phyloP scores from a whole-genome alignment of 2,329 filamentous ascomycete genomes.

The Colletotrichum zoysiae region DNA sequence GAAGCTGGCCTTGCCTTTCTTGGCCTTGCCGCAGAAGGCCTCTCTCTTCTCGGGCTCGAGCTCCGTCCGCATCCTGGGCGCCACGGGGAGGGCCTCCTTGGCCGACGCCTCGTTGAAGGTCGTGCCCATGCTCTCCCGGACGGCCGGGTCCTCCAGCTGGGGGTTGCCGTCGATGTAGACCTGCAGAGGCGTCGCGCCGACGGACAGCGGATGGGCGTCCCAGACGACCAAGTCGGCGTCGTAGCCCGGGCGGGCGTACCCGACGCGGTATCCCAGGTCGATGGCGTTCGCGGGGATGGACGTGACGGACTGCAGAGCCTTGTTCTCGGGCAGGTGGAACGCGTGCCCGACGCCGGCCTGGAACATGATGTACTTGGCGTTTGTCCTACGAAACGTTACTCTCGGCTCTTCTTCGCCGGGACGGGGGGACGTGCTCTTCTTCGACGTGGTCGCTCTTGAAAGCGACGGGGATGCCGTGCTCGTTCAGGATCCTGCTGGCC shows the following conservation, averaged over 20 bases:
- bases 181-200: conserved; percentile 60
- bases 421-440: neutral
- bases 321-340: conserved; percentile 56
- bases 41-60: conserved; percentile 44
- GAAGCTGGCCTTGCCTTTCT: conserved; percentile 45
- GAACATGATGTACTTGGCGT: conserved; percentile 57
- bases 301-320: conserved; percentile 59
- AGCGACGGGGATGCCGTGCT: conserved; percentile 56
- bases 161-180: conserved; percentile 61
- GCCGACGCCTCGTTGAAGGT: conserved; percentile 32
- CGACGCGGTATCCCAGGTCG: conserved; percentile 58
- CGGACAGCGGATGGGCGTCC: conserved; percentile 60
- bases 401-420: neutral
- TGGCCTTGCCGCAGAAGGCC: conserved; percentile 46
- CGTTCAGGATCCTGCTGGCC: conserved; percentile 54
- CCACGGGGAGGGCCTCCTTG: neutral
- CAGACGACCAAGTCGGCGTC: conserved; percentile 65
- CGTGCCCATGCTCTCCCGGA: conserved; percentile 46
- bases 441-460: conserved; percentile 58
- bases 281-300: conserved; percentile 60
- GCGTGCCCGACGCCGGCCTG: conserved; percentile 57
- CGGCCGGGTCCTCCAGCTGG: conserved; percentile 50
- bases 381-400: conserved; percentile 43
- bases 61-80: conserved; percentile 45
- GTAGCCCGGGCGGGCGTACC: conserved; percentile 58